These are phyloP conservation scores for Penicillium sp. DNA, from an alignment of 2,329 filamentous ascomycete species.

Conservation along the genomic window DNA sequence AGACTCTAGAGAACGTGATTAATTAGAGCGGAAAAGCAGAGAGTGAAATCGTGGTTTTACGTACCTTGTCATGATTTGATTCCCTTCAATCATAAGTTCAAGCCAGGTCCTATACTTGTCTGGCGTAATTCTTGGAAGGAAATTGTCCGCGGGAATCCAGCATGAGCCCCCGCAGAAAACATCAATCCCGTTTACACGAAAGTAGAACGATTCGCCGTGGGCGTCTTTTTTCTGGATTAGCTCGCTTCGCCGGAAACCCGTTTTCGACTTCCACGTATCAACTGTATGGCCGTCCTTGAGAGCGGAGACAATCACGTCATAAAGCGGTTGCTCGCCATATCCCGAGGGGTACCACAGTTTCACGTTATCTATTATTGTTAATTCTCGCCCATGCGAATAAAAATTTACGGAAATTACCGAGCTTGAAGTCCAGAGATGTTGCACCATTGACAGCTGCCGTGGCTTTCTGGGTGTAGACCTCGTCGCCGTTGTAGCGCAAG, in stretches of 20 bases:
- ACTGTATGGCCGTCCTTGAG: slow-evolving; percentile 42
- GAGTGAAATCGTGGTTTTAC: neutral
- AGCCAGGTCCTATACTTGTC: slow-evolving; percentile 65
- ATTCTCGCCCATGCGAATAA: no score
- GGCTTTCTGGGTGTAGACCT: no score
- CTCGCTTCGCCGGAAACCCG: slow-evolving; percentile 60
- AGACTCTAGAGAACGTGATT: slow-evolving; percentile 51
- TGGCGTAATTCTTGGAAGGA: slow-evolving; percentile 60
- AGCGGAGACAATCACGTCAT: slow-evolving; percentile 56
- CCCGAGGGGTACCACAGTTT: slow-evolving; percentile 63
- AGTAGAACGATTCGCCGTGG: slow-evolving; percentile 66
- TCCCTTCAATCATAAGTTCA: slow-evolving; percentile 62
- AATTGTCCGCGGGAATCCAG: slow-evolving; percentile 69
- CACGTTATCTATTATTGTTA: neutral
- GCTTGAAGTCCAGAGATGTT: no score
- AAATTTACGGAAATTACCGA: no score
- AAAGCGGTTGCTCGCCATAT: slow-evolving; percentile 63
- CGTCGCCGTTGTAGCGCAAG: no score
- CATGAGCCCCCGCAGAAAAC: slow-evolving; percentile 70
- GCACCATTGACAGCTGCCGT: no score
- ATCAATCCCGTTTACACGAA: slow-evolving; percentile 68
- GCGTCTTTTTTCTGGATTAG: slow-evolving; percentile 51
- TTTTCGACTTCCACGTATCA: slow-evolving; percentile 53
- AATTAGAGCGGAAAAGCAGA: no score
- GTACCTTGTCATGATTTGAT: slow-evolving; percentile 64